Base-by-base conservation (phyloP, 345 rosid species). In the Dovyalis caffra region DNA sequence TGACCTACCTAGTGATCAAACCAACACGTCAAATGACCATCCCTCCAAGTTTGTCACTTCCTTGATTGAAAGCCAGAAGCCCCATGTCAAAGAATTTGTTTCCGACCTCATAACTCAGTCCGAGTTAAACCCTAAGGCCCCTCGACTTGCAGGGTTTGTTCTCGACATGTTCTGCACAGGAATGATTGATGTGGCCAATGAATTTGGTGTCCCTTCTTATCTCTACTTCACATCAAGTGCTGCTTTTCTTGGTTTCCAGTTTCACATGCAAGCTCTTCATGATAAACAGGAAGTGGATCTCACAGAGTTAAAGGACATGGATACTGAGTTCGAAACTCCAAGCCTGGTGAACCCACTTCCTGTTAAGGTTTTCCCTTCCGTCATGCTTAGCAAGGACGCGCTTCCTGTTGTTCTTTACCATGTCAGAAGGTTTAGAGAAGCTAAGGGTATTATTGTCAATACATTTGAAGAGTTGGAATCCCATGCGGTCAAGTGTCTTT, bases 1-100 rank as follows among this genome's bases (percentile, higher is more conserved):
- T 47, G 64, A 76, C 62, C 74, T 88, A 47, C 79, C 90, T 15
- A 62, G 7, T 25, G 0, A 68, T 1, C 77, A 76, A 11, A 51
- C 70, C 40, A 37, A 53, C 43, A 8, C 33, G 1, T 20, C 64
- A 11, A 14, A 7, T 34, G 57, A 40, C 16, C 4, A 10, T 21
- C 4, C 34, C 56, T 18, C 34, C 3, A 77, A 56, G 11, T 14
- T 65, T 61, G 10, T 76, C 25, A 0, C 18, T 57, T 0, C 64
- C 2, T 68, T 79, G 34, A 69, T 85, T 9, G 72, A 86, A 8
- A 70, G 33, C 25, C 29, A 72, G 18, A 79, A 72, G 21, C 66
- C 80, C 72, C 69, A 64, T 23, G 58, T 82, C n/a, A 76, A 45
- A 49, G 64, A 51, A 53, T 47, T 26, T 10, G 76, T 74, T 28